Conservation (phyloP, 257 asterid genomes). For the Cynanchum wilfordii region DNA sequence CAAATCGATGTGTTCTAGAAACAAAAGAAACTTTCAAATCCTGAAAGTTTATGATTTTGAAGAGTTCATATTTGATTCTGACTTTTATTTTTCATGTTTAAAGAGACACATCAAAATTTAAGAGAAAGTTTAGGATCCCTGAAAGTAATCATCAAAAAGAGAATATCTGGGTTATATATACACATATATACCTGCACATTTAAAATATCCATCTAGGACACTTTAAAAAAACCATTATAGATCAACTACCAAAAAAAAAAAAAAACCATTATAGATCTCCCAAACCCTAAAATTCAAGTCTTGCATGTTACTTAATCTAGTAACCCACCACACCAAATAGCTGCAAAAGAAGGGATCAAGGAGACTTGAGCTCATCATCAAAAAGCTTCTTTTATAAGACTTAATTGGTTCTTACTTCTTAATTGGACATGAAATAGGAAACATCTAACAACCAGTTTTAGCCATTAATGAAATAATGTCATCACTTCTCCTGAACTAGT, state of each 20-base stretch:
- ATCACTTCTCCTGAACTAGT: too few relatives aligned
- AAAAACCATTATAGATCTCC: background rate
- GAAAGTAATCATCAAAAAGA: background rate
- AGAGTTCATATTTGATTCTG: background rate
- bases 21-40: background rate
- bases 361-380: background rate
- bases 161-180: background rate
- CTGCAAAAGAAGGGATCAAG: background rate
- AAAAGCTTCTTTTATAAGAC: background rate
- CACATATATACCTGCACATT: too few relatives aligned
- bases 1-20: background rate
- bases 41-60: background rate
- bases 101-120: background rate
- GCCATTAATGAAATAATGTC: background rate
- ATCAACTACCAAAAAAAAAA: too few relatives aligned
- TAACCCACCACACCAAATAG: background rate
- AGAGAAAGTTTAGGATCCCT: background rate
- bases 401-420: background rate
- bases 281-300: background rate
- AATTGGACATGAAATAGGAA: background rate
- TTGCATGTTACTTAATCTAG: background rate
- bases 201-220: background rate
- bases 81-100: background rate
- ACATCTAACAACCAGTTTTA: background rate
- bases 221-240: too few relatives aligned